Evolutionary conservation across 1,284 basidiomycete species (phyloP).

Genomic region (Apiotrichum gracile): DNA sequence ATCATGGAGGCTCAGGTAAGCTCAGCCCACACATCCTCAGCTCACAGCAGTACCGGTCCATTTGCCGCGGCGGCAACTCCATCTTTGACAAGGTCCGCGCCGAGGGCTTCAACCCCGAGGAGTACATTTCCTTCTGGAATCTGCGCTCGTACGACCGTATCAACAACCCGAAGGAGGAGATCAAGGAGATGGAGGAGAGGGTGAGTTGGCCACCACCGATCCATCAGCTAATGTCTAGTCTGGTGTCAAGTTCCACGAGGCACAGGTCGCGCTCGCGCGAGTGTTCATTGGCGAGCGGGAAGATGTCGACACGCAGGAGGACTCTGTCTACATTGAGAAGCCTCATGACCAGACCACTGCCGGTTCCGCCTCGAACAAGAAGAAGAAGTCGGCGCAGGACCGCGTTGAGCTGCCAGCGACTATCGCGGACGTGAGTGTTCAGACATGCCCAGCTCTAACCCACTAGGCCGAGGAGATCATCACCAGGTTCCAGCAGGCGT

Average conservation of each 20-base stretch:
- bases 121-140: slow-evolving; percentile 71
- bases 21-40: slow-evolving; percentile 7
- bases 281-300: slow-evolving; percentile 58
- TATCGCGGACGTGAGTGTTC: slow-evolving; percentile 51
- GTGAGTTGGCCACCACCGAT: slow-evolving; percentile 12
- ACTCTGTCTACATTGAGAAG: slow-evolving; percentile 44
- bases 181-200: slow-evolving; percentile 62
- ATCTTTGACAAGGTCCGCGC: slow-evolving; percentile 77
- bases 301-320: slow-evolving; percentile 42
- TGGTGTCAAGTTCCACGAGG: slow-evolving; percentile 73
- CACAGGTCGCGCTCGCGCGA: slow-evolving; percentile 79
- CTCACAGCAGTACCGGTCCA: slow-evolving; percentile 54
- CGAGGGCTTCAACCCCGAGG: slow-evolving; percentile 69
- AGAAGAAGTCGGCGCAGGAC: slow-evolving; percentile 39
- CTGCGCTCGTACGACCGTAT: slow-evolving; percentile 84
- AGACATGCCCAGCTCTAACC: neutral
- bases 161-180: slow-evolving; percentile 62
- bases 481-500: slow-evolving; percentile 60
- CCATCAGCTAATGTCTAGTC: slow-evolving; percentile 46
- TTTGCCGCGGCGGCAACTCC: slow-evolving; percentile 77
- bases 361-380: slow-evolving; percentile 51
- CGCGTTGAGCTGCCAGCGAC: slow-evolving; percentile 55
- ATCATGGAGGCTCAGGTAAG: slow-evolving; percentile 44
- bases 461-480: slow-evolving; percentile 57
- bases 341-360: slow-evolving; percentile 55